Evolutionary conservation across 2,329 filamentous ascomycete species (phyloP).

Genomic region (Cladosporium phlei): DNA sequence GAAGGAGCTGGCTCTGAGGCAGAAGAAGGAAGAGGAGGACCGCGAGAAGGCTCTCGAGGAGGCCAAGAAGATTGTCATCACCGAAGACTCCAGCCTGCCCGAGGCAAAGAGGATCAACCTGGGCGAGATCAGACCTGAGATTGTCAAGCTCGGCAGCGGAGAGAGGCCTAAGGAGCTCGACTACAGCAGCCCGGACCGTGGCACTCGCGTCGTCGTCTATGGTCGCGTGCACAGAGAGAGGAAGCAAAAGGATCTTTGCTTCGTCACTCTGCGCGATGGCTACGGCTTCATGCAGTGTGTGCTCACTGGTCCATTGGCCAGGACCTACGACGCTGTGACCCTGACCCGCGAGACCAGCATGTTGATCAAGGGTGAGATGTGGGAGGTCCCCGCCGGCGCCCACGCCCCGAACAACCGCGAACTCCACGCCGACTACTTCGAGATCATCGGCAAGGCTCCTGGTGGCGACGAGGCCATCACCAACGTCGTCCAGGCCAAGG

Average conservation of each 20-base stretch:
- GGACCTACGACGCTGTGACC: constrained; percentile 86
- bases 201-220: constrained; percentile 71
- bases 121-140: constrained; percentile 60
- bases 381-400: constrained; percentile 69
- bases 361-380: constrained; percentile 77
- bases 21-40: constrained; percentile 68
- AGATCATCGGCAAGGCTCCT: constrained; percentile 69
- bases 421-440: constrained; percentile 85
- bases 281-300: constrained; percentile 83
- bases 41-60: constrained; percentile 70
- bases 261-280: constrained; percentile 80
- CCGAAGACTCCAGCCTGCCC: constrained; percentile 68
- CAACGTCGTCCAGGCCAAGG: constrained; percentile 67
- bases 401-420: constrained; percentile 80
- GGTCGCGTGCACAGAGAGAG: constrained; percentile 79
- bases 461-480: constrained; percentile 88
- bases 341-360: constrained; percentile 85
- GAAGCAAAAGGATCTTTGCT: constrained; percentile 77
- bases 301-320: constrained; percentile 73
- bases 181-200: constrained; percentile 52
- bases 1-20: constrained; percentile 64
- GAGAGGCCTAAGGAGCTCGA: constrained; percentile 47
- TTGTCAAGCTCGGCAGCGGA: constrained; percentile 51
- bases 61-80: constrained; percentile 69
- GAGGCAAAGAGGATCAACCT: constrained; percentile 71